Base-by-base conservation (phyloP, 2,329 filamentous ascomycete species). In the Fusarium chlamydosporum region DNA sequence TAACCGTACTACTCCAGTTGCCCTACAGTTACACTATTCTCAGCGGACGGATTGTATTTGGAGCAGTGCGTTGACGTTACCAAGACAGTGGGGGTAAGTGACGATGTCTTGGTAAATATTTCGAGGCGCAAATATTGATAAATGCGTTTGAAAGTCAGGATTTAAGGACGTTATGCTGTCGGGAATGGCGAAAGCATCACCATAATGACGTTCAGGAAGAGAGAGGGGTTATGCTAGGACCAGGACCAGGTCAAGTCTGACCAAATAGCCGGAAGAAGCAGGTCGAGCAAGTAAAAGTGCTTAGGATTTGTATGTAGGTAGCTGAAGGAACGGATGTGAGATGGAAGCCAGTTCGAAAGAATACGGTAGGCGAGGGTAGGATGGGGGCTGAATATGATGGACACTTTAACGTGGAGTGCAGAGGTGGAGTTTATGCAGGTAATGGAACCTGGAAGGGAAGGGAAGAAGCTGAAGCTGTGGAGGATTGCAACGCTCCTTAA, bases 401-500 rank as follows among this genome's bases (percentile, higher is more conserved):
- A 33, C 65, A 56, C 60, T 58, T 31, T 47, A 60, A 65, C 61
- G 61, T 65, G 61, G 61, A 65, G 61, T 65, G 60, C 53, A 65
- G 65, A 62, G 66, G 66, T 68, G 65, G 65, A 69, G 65, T 56
- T 53, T 69, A 69, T 68, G 65, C 65, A 69, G 61, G 65, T 68
- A 62, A 68, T 60, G 51, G 45, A 42, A 48, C n/a, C n/a, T 26
- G 37, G 58, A 37, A 47, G 37, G 37, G 50, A 41, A 53, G 23
- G 41, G 37, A 42, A 29, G 33, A 23, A 65, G 65, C 50, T 65
- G 61, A 27, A 56, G 43, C 27, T 33, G 51, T 38, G 47, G 47
- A 38, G 47, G 37, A 27, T 51, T 40, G 47, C 34, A 51, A 18
- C 26, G 23, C 34, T 40, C 34, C 38, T 37, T 50, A 18, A 27